A percentile compares a stretch with the other conserved stretches of the same genome.
These are phyloP conservation scores for Chaetomium tenue DNA, from an alignment of 495 filamentous ascomycete genomes.

Conservation along the genomic window DNA sequence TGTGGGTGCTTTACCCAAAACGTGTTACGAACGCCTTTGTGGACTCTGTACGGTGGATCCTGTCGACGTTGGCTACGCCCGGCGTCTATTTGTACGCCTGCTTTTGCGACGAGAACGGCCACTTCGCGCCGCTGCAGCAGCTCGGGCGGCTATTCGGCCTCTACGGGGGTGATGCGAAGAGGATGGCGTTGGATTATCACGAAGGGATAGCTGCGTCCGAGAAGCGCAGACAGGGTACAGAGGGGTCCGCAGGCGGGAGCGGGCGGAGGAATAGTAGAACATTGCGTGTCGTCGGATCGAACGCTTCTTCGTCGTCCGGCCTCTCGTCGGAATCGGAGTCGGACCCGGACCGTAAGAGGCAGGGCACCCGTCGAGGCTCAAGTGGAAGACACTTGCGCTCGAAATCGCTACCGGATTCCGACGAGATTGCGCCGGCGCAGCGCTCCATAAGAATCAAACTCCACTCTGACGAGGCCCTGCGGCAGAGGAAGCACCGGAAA, in stretches of 20 bases:
- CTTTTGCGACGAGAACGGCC: slow-evolving; percentile 75
- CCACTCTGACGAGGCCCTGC: slow-evolving; percentile 71
- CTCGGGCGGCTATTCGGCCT: slow-evolving; percentile 57
- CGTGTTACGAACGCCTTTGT: slow-evolving; percentile 57
- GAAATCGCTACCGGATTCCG: slow-evolving; percentile 52
- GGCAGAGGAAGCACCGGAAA: slow-evolving; percentile 60
- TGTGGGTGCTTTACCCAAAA: slow-evolving; percentile 57
- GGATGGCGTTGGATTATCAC: slow-evolving; percentile 41
- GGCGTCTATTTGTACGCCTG: slow-evolving; percentile 76
- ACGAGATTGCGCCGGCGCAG: slow-evolving; percentile 63
- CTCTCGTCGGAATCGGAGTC: slow-evolving; percentile 62
- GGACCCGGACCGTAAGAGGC: slow-evolving; percentile 38
- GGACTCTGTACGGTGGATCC: slow-evolving; percentile 67
- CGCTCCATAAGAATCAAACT: slow-evolving; percentile 90
- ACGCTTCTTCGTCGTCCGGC: slow-evolving; percentile 59
- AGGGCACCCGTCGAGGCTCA: slow-evolving; percentile 25
- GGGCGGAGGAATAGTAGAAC: slow-evolving; percentile 24
- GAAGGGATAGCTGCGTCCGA: slow-evolving; percentile 37
- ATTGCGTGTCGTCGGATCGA: slow-evolving; percentile 49
- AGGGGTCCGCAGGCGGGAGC: slow-evolving; percentile 16
- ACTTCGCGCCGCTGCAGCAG: slow-evolving; percentile 68
- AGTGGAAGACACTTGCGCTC: slow-evolving; percentile 49
- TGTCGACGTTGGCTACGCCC: slow-evolving; percentile 75
- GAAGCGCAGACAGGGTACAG: slow-evolving; percentile 25
- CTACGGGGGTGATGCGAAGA: slow-evolving; percentile 38